Conservation (phyloP, 805 yeast genomes). For the Zygosaccharomyces rouxii region DNA sequence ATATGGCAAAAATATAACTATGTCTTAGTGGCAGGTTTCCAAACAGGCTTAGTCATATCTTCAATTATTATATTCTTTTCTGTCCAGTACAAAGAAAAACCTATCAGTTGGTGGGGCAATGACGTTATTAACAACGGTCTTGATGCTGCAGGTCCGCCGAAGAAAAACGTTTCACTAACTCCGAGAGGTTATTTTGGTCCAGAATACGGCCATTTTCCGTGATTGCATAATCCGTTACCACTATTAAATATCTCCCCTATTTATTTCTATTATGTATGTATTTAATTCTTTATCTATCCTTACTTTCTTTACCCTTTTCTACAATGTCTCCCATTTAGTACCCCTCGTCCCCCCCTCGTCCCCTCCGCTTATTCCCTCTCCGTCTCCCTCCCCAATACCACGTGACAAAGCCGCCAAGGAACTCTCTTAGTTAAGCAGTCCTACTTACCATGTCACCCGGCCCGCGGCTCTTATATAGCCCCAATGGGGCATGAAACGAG, state of each 20-base stretch:
- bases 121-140: slow-evolving; percentile 28
- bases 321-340: no score
- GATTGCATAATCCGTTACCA: background rate
- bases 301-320: no score
- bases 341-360: no score
- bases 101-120: slow-evolving; percentile 66
- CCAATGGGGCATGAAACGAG: background rate
- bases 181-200: slow-evolving; percentile 26
- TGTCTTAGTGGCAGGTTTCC: slow-evolving; percentile 51
- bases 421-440: no score
- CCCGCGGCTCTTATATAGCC: background rate
- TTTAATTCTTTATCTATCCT: no score
- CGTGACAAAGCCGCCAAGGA: background rate
- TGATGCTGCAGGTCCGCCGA: slow-evolving; percentile 17
- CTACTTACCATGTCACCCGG: background rate
- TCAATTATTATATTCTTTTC: slow-evolving; percentile 49
- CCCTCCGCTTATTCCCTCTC: no score
- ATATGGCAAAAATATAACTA: slow-evolving; percentile 55
- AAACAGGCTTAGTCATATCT: slow-evolving; percentile 61
- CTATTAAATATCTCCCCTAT: background rate
- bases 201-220: slow-evolving; percentile 34
- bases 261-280: no score
- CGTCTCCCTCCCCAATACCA: no score
- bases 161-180: slow-evolving; percentile 12
- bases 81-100: slow-evolving; percentile 41